Percentiles rank a stretch among this genome's conserved stretches.
phyloP scores from a whole-genome alignment of 148 eudicot species.

The Rhododendron molle region DNA sequence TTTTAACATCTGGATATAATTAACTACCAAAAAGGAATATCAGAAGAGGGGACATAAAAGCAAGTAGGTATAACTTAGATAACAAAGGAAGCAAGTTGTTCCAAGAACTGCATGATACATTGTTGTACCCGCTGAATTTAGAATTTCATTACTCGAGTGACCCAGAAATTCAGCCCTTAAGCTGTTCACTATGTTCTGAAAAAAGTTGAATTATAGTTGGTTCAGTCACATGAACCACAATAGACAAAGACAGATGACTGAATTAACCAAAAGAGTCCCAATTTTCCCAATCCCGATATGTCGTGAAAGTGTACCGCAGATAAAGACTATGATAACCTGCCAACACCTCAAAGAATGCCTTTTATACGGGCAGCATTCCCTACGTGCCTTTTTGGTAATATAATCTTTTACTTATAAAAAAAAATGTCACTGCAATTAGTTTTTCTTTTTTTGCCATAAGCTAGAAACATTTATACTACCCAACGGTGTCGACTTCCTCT shows the following conservation, averaged over 20 bases:
- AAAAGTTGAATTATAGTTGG: background rate
- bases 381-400: no score
- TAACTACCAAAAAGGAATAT: background rate
- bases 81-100: background rate
- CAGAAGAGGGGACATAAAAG: background rate
- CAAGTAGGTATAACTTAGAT: background rate
- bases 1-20: background rate
- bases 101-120: background rate
- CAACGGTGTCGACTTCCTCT: background rate
- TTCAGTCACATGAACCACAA: background rate
- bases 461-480: background rate
- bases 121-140: background rate
- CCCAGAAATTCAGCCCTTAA: background rate
- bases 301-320: background rate
- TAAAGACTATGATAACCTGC: background rate
- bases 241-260: background rate
- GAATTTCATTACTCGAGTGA: background rate
- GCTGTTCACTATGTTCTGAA: background rate
- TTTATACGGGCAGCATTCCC: no score
- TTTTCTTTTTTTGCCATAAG: background rate
- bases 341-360: background rate
- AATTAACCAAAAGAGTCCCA: background rate
- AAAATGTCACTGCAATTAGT: background rate
- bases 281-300: background rate
- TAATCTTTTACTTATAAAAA: no score